Evolutionary conservation across 164 flowering plant species (phyloP).

Genomic region (Platanus orientalis): DNA sequence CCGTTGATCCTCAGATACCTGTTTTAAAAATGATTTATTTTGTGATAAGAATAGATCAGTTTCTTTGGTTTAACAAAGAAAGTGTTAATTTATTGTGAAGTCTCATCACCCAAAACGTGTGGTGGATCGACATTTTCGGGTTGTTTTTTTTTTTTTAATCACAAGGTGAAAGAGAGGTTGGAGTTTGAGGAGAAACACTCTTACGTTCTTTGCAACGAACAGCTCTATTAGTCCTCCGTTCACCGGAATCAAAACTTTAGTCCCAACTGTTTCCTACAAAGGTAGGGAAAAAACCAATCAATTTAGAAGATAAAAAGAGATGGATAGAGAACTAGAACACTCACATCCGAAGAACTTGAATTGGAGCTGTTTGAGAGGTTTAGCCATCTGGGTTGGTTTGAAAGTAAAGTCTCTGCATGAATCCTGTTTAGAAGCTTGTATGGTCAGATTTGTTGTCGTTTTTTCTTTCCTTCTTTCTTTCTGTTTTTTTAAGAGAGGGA

Average conservation of each 20-base stretch:
- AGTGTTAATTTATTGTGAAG: neutral
- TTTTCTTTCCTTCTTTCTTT: too few species aligned
- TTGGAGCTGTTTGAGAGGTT: conserved; percentile 36
- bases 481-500: neutral
- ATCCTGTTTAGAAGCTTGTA: conserved; percentile 31
- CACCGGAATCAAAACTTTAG: conserved; percentile 59
- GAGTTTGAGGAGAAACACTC: neutral
- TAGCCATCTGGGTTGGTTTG: conserved; percentile 69
- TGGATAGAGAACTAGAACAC: conserved; percentile 1
- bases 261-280: conserved; percentile 45
- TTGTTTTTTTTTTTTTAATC: neutral
- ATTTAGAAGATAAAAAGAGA: neutral
- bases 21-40: neutral
- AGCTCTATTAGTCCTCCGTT: conserved; percentile 61
- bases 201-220: conserved; percentile 55
- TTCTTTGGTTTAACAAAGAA: neutral
- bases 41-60: conserved; percentile 13
- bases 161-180: neutral
- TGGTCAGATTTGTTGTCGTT: neutral
- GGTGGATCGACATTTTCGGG: too few species aligned
- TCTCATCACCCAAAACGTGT: conserved; percentile 3
- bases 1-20: conserved; percentile 62
- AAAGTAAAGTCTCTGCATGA: conserved; percentile 51
- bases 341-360: conserved; percentile 30
- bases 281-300: neutral